phyloP scores from a whole-genome alignment of 2,329 filamentous ascomycete species.

The Dactylellina leptospora region DNA sequence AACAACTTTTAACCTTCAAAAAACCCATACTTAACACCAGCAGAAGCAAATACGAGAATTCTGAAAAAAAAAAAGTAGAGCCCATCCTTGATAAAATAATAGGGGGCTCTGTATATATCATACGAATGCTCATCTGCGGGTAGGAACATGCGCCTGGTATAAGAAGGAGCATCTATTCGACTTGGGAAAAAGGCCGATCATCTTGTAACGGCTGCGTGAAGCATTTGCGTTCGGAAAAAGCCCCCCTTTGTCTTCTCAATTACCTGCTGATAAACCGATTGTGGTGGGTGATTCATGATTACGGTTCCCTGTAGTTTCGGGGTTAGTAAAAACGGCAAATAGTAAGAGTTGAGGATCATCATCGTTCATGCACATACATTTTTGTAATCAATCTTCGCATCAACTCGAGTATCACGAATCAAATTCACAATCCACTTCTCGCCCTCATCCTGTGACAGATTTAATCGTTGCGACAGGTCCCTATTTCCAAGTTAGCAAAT shows the following conservation, averaged over 20 bases:
- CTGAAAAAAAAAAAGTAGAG: not conserved
- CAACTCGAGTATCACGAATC: constrained; percentile 94
- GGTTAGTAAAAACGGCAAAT: not conserved
- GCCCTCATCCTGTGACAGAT: constrained; percentile 89
- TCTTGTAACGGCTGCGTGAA: constrained; percentile 65
- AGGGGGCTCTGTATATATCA: no score
- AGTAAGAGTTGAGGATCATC: not conserved
- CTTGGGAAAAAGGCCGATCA: constrained; percentile 8
- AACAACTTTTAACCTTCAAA: constrained; percentile 12
- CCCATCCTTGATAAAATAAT: no score
- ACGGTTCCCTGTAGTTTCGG: constrained; percentile 73
- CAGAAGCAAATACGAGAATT: not conserved
- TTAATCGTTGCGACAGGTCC: constrained; percentile 89
- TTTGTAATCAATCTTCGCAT: constrained; percentile 99
- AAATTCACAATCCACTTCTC: constrained; percentile 99
- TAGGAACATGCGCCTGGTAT: not conserved
- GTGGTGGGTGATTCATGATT: constrained; percentile 98
- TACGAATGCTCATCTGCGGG: not conserved
- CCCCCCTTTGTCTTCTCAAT: constrained; percentile 99
- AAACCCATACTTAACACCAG: constrained; percentile 14
- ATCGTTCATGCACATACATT: constrained; percentile 62
- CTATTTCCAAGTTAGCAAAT: constrained; percentile 60
- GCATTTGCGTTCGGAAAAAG: constrained; percentile 97
- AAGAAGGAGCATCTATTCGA: not conserved
- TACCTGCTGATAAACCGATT: constrained; percentile 98